A percentile compares a stretch with the other conserved stretches of the same genome.
Evolutionary conservation across 768 basidiomycete species (phyloP).

Genomic region (Asterophora lycoperdoides): DNA sequence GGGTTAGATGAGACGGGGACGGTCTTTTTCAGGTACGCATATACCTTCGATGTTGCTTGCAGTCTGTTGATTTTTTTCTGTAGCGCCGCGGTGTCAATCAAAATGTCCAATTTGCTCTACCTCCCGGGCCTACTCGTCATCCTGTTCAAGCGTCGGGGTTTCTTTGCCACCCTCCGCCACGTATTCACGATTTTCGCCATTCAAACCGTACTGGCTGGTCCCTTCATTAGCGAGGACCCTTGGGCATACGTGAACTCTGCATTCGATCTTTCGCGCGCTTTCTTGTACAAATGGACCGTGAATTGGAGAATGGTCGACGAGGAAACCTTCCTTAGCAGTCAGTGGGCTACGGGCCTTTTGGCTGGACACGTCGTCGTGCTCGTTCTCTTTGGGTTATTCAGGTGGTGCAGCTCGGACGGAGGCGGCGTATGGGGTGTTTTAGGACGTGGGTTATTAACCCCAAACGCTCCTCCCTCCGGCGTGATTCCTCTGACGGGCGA

Average conservation of each 20-base stretch:
- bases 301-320: conserved; percentile 92
- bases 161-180: conserved; percentile 48
- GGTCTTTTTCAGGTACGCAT: conserved; percentile 67
- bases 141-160: conserved; percentile 68
- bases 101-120: conserved; percentile 92
- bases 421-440: conserved; percentile 61
- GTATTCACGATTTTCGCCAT: conserved; percentile 40
- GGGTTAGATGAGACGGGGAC: conserved; percentile 59
- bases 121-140: conserved; percentile 85
- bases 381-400: conserved; percentile 59
- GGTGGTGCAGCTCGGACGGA: conserved; percentile 76
- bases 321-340: conserved; percentile 62
- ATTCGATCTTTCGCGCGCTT: conserved; percentile 84
- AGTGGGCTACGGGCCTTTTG: conserved; percentile 61
- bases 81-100: conserved; percentile 83
- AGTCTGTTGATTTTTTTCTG: neutral
- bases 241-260: conserved; percentile 68
- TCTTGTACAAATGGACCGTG: conserved; percentile 96
- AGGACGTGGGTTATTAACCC: conserved; percentile 45
- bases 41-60: neutral
- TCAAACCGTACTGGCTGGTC: conserved; percentile 62
- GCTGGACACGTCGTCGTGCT: conserved; percentile 60
- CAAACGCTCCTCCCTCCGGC: conserved; percentile 48
- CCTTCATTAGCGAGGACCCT: conserved; percentile 62
- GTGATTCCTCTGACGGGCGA: conserved; percentile 48